Evolutionary conservation across 2,329 filamentous ascomycete genomes (phyloP).

Genomic region (Talaromyces sp.): DNA sequence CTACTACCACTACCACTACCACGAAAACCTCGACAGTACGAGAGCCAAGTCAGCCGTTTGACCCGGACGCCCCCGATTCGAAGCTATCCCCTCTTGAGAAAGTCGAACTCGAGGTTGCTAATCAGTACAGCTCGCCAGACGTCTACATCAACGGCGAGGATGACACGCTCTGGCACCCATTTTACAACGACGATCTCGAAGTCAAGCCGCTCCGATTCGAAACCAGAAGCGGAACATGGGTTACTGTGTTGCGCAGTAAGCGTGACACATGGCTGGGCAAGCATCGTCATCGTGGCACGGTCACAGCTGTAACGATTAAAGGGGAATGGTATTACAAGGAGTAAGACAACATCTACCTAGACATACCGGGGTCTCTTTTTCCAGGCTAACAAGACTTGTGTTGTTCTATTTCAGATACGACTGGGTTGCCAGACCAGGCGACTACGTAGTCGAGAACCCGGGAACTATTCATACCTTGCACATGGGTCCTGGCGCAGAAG

Average conservation of each 20-base stretch:
- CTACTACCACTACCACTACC: neutral
- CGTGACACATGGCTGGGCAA: constrained; percentile 18
- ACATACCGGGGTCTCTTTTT: neutral
- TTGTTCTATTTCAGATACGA: constrained; percentile 13
- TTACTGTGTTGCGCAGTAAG: constrained; percentile 15
- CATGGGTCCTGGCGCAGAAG: constrained; percentile 17
- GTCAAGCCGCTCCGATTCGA: constrained; percentile 21
- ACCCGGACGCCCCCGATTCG: neutral
- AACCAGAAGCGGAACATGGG: constrained; percentile 16
- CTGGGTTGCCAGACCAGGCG: constrained; percentile 17
- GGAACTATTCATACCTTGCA: constrained; percentile 21
- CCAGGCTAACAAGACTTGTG: neutral
- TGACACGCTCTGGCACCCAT: constrained; percentile 19
- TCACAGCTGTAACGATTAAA: constrained; percentile 16
- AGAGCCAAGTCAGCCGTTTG: neutral
- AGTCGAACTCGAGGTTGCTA: constrained; percentile 11
- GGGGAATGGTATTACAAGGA: constrained; percentile 19
- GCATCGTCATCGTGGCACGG: constrained; percentile 18
- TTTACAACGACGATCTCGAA: constrained; percentile 14
- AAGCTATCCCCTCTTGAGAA: constrained; percentile 8
- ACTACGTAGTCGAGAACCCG: constrained; percentile 19
- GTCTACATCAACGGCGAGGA: constrained; percentile 15
- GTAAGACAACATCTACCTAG: constrained; percentile 7
- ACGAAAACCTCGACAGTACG: neutral
- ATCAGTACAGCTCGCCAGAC: constrained; percentile 13